These are phyloP conservation scores for Eragrostis curvula DNA, from an alignment of 176 grass and related monocot species.

Conservation along the genomic window DNA sequence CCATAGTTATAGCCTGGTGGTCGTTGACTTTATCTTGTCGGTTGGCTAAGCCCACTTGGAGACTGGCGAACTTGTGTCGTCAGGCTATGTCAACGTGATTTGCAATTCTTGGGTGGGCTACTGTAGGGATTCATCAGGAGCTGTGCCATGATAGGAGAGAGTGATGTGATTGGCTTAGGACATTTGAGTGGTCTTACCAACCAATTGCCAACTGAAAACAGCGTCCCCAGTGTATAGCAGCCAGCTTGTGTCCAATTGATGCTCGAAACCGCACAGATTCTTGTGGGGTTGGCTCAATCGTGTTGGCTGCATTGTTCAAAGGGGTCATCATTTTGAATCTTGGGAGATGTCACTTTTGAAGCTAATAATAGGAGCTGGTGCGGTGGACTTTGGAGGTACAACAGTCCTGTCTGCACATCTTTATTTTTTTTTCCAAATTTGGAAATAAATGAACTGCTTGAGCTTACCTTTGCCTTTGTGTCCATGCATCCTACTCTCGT, in stretches of 20 bases:
- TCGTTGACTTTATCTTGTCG: conserved; percentile 91
- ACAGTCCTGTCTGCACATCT: conserved; percentile 24
- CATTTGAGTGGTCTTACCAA: conserved; percentile 38
- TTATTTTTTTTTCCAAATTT: not conserved
- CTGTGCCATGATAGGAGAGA: conserved; percentile 45
- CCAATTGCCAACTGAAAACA: conserved; percentile 71
- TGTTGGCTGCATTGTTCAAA: conserved; percentile 64
- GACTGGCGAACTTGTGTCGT: conserved; percentile 36
- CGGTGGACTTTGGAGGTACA: conserved; percentile 40
- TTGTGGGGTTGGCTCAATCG: conserved; percentile 48
- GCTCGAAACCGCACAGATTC: conserved; percentile 53
- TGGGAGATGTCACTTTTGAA: conserved; percentile 43
- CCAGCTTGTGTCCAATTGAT: conserved; percentile 53
- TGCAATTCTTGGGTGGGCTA: conserved; percentile 34
- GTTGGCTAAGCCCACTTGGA: conserved; percentile 66
- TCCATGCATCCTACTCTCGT: not conserved
- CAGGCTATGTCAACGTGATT: conserved; percentile 50
- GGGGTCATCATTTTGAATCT: conserved; percentile 47
- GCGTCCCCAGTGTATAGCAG: conserved; percentile 31
- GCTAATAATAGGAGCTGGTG: conserved; percentile 42
- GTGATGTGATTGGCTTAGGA: conserved; percentile 54
- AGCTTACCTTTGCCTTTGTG: not conserved
- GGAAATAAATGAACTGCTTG: conserved; percentile 3
- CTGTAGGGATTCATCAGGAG: conserved; percentile 50
- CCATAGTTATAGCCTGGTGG: conserved; percentile 44